phyloP scores from a whole-genome alignment of 1,284 basidiomycete species.

The Cronartium quercuum region DNA sequence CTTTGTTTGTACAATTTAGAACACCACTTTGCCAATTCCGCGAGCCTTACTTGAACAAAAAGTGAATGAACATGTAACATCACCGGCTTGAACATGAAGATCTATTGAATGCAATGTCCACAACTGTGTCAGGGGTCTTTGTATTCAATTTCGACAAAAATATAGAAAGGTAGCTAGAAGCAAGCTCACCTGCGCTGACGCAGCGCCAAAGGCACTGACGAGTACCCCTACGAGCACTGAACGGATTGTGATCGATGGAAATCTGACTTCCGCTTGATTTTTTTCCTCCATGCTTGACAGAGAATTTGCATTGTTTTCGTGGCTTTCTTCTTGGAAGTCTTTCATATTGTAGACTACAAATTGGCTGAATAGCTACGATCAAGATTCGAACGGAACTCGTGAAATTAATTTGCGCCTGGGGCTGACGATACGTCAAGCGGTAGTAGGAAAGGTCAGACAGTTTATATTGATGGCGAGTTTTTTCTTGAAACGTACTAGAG shows the following conservation, averaged over 20 bases:
- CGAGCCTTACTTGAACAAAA: conserved; percentile 31
- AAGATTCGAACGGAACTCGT: too few relatives aligned
- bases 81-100: conserved; percentile 35
- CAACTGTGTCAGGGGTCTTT: too few relatives aligned
- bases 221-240: conserved; percentile 17
- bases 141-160: too few relatives aligned
- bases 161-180: background rate
- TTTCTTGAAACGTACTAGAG: too few relatives aligned
- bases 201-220: conserved; percentile 22
- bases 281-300: background rate
- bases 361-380: too few relatives aligned
- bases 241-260: conserved; percentile 22
- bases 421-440: too few relatives aligned
- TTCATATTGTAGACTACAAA: too few relatives aligned
- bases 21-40: background rate
- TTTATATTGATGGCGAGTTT: too few relatives aligned
- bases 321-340: too few relatives aligned
- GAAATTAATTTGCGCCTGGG: too few relatives aligned
- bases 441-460: too few relatives aligned
- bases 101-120: background rate
- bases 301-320: too few relatives aligned
- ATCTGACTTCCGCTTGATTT: background rate
- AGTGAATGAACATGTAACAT: conserved; percentile 25
- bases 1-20: background rate
- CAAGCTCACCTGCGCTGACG: conserved; percentile 25